A percentile compares a stretch with the other conserved stretches of the same genome.
Evolutionary conservation across 1,284 basidiomycete species (phyloP).

Genomic region (Fomitiporia mediterranea): DNA sequence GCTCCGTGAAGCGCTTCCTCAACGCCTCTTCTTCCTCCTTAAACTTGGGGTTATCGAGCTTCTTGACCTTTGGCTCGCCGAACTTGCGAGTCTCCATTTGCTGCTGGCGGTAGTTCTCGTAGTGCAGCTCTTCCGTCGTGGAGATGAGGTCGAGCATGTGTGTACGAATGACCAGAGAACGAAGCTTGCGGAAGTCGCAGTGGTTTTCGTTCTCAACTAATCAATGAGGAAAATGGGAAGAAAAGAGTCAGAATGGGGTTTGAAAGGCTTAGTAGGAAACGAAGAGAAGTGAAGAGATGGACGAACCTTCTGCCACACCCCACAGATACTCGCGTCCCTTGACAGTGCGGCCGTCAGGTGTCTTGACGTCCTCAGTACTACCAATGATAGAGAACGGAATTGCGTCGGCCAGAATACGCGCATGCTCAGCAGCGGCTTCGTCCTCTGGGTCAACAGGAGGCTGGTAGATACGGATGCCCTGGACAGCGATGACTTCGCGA

Average conservation of each 20-base stretch:
- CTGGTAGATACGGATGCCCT: slow-evolving; percentile 93
- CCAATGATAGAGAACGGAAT: slow-evolving; percentile 99
- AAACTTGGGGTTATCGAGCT: slow-evolving; percentile 99
- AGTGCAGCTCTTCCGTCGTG: slow-evolving; percentile 94
- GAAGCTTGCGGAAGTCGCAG: slow-evolving; percentile 98
- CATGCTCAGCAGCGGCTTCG: slow-evolving; percentile 83
- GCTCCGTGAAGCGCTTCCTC: slow-evolving; percentile 97
- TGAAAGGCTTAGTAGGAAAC: background rate
- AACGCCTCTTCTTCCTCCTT: slow-evolving; percentile 98
- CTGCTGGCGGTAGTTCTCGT: slow-evolving; percentile 96
- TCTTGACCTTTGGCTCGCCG: slow-evolving; percentile 98
- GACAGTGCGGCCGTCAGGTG: slow-evolving; percentile 86
- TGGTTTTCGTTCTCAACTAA: slow-evolving; percentile 97
- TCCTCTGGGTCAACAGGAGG: slow-evolving; percentile 93
- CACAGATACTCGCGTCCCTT: slow-evolving; percentile 99
- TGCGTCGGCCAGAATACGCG: slow-evolving; percentile 79
- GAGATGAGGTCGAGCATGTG: slow-evolving; percentile 99
- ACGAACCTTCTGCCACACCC: slow-evolving; percentile 94
- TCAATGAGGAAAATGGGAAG: slow-evolving; percentile 7
- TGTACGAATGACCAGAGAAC: slow-evolving; percentile 92
- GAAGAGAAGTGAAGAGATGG: slow-evolving; percentile 9
- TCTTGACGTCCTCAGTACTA: slow-evolving; percentile 91
- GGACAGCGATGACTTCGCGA: slow-evolving; percentile 85
- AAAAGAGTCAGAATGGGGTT: slow-evolving; percentile 3
- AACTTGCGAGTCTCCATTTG: slow-evolving; percentile 99